phyloP scores from a whole-genome alignment of 2,329 filamentous ascomycete genomes.

The Penicillium corylophilum region DNA sequence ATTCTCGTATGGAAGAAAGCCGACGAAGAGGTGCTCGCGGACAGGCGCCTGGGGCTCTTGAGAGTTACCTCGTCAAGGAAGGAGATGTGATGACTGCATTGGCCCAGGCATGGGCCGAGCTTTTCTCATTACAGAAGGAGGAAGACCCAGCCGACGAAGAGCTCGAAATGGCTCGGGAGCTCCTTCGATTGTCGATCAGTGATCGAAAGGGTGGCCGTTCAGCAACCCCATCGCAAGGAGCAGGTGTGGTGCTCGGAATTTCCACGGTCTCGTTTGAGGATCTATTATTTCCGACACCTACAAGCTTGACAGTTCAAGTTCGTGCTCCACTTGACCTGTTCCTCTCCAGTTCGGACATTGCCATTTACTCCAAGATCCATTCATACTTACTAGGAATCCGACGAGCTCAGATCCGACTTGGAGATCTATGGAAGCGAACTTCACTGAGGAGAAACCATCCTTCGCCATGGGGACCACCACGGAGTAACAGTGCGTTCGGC shows the following conservation, averaged over 20 bases:
- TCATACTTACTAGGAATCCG: conserved; percentile 83
- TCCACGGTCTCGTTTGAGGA: conserved; percentile 64
- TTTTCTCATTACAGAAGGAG: conserved; percentile 74
- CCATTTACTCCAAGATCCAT: conserved; percentile 80
- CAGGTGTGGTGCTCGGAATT: conserved; percentile 35
- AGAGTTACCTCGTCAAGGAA: conserved; percentile 73
- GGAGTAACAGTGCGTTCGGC: conserved; percentile 61
- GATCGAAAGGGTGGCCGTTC: conserved; percentile 34
- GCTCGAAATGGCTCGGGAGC: conserved; percentile 76
- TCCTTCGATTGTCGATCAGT: conserved; percentile 63
- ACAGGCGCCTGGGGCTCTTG: conserved; percentile 53
- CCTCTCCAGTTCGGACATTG: conserved; percentile 71
- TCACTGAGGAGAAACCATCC: conserved; percentile 75
- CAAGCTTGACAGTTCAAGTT: conserved; percentile 68
- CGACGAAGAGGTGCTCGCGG: conserved; percentile 61
- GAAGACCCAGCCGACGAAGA: conserved; percentile 73
- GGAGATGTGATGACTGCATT: conserved; percentile 79
- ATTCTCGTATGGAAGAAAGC: conserved; percentile 72
- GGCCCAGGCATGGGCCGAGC: conserved; percentile 71
- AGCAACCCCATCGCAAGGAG: conserved; percentile 24
- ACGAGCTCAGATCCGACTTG: conserved; percentile 79
- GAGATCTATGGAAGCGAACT: conserved; percentile 82
- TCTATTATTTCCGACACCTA: conserved; percentile 75
- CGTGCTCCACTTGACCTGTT: conserved; percentile 86
- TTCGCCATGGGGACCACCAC: conserved; percentile 64